A percentile compares a stretch with the other conserved stretches of the same genome.
Conservation (phyloP, 2,329 filamentous ascomycete species). For the Hypoxylon sp. region DNA sequence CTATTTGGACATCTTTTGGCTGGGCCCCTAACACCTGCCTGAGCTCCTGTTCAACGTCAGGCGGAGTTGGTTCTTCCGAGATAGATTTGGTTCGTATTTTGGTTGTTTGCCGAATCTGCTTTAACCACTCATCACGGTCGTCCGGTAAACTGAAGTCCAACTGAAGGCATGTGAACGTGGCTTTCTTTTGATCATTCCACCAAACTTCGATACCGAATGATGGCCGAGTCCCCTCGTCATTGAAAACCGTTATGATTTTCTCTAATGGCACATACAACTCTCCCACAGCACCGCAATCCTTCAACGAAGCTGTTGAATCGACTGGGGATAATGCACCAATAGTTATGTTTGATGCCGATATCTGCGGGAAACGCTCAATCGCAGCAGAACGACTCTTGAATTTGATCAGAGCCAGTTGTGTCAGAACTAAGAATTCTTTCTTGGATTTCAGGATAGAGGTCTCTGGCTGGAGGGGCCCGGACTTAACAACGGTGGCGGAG, state of each 20-base stretch:
- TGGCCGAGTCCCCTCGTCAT: conserved; percentile 62
- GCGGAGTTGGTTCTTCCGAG: conserved; percentile 55
- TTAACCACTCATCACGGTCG: conserved; percentile 64
- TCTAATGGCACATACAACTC: conserved; percentile 61
- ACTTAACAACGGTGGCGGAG: conserved; percentile 52
- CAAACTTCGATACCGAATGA: conserved; percentile 67
- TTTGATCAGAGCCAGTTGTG: conserved; percentile 63
- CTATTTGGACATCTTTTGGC: conserved; percentile 51
- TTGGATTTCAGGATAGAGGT: conserved; percentile 62
- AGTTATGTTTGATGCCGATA: conserved; percentile 50
- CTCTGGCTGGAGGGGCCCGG: conserved; percentile 63
- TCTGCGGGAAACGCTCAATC: conserved; percentile 59
- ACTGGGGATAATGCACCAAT: conserved; percentile 53
- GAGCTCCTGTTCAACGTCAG: conserved; percentile 62
- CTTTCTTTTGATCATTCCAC: conserved; percentile 62
- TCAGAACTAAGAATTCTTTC: conserved; percentile 64
- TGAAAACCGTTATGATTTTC: conserved; percentile 64
- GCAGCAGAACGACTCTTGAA: conserved; percentile 63
- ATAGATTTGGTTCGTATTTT: conserved; percentile 45
- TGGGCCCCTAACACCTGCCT: conserved; percentile 58
- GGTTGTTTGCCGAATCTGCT: conserved; percentile 59
- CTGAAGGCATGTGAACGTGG: conserved; percentile 61
- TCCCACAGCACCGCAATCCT: conserved; percentile 40
- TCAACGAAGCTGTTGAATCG: conserved; percentile 47
- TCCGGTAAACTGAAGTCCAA: conserved; percentile 62